Evolutionary conservation across 495 filamentous ascomycete species (phyloP).

Genomic region (Halenospora varia): DNA sequence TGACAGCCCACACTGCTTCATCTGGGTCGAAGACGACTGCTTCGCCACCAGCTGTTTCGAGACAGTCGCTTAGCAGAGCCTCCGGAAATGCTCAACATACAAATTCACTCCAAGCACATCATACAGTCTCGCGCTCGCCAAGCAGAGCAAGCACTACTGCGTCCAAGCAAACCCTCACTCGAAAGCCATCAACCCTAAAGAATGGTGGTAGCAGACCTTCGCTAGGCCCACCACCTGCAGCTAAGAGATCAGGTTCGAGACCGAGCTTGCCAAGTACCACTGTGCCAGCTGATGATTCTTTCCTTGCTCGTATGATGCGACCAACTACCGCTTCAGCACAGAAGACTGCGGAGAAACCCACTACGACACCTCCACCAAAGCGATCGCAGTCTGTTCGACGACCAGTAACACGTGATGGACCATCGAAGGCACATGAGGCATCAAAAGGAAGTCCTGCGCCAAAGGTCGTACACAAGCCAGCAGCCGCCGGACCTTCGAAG

Average conservation of each 20-base stretch:
- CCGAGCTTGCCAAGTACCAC: conserved; percentile 10
- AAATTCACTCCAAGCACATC: conserved; percentile 6
- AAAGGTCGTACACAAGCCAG: conserved; percentile 17
- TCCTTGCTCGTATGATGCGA: conserved; percentile 90
- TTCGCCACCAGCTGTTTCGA: conserved; percentile 6
- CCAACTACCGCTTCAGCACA: conserved; percentile 76
- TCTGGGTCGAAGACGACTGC: conserved; percentile 50
- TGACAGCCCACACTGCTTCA: conserved; percentile 60
- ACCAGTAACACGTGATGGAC: conserved; percentile 20
- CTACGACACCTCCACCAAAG: conserved; percentile 18
- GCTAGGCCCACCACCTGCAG: conserved; percentile 44
- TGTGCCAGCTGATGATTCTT: conserved; percentile 54
- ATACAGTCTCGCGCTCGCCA: conserved; percentile 11
- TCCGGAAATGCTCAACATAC: conserved; percentile 18
- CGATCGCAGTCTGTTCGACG: conserved; percentile 17
- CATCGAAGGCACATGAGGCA: conserved; percentile 5
- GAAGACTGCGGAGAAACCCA: conserved; percentile 69
- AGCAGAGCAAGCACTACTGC: conserved; percentile 18
- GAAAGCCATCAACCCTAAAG: conserved; percentile 22
- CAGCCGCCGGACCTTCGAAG: conserved; percentile 26
- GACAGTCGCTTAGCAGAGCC: conserved; percentile 22
- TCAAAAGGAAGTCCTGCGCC: conserved; percentile 11
- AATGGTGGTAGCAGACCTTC: conserved; percentile 35
- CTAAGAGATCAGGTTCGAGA: conserved; percentile 30
- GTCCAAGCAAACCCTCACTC: conserved; percentile 10